Evolutionary conservation across 1,139 yeast genomes (phyloP), one percentile per base, ranked within the genome.

Genomic region (Kodamaea sp.): DNA sequence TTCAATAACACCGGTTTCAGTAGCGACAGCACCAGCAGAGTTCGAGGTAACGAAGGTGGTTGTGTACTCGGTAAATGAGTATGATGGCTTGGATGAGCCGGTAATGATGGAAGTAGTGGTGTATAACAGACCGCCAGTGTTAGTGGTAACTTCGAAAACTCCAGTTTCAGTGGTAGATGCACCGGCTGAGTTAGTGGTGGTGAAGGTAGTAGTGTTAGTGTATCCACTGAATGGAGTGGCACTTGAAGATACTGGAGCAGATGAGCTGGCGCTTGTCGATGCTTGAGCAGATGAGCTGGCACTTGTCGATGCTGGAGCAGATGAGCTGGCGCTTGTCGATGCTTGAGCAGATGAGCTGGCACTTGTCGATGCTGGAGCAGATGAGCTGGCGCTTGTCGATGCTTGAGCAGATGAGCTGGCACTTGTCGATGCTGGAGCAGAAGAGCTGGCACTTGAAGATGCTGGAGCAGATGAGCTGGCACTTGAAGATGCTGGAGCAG

Each of bases 41-140:
- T 54, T 49, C 7, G 49, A 40, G 5, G 45, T 36, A 40, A 47
- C 41, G 2, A 54, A 50, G 15, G 53, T 50, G 1, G 53, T 48
- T 12, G 55, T 46, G 45, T 45, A 48, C 9, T 46, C 50, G 26
- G 54, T 46, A 38, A 46, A 44, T 37, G 28, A 24, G 6, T 32
- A 31, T 7, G 9, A n/a, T 8, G 30, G 20, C 7, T 15, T 12
- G 2, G 32, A 10, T 10, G 37, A 28, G 5, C 10, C 20, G 6
- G 37, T 29, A 34, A 37, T 30, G 6, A 34, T 7, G 24, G 43
- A 46, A 20, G 52, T 44, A 9, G 50, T 42, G 12, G 54, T 47
- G 33, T 32, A 35, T 29, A 42, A 38, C 4, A 29, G 32, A 31
- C 53, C 53, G 24, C 37, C 34, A 8, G 47, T 32, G 27, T 40